phyloP scores from a whole-genome alignment of 148 eudicot species.

The Rhododendron mucronatum region DNA sequence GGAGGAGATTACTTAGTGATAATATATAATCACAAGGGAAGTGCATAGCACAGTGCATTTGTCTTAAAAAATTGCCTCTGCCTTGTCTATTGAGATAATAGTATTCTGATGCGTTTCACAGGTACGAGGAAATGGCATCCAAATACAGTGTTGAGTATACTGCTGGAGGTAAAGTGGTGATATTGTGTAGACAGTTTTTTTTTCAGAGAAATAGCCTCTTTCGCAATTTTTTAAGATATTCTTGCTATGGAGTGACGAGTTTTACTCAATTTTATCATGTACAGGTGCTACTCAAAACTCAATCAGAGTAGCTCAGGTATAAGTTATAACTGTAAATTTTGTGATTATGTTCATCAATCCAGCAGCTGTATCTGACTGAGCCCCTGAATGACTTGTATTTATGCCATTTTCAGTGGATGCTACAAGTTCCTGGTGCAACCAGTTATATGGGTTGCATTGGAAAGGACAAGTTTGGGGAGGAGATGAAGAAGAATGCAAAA shows the following conservation, averaged over 20 bases:
- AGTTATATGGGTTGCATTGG: slow-evolving; percentile 93
- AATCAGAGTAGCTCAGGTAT: slow-evolving; percentile 93
- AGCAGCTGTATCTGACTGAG: background rate
- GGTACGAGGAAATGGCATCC: slow-evolving; percentile 86
- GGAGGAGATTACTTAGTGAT: background rate
- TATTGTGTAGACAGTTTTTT: background rate
- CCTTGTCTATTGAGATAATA: background rate
- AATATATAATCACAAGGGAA: background rate
- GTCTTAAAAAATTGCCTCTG: background rate
- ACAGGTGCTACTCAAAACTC: slow-evolving; percentile 98
- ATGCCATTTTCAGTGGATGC: slow-evolving; percentile 71
- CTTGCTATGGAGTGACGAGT: background rate
- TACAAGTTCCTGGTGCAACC: slow-evolving; percentile 87
- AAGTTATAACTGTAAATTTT: slow-evolving; percentile 37
- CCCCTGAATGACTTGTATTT: background rate
- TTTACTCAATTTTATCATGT: background rate
- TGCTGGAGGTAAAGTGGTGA: slow-evolving; percentile 78
- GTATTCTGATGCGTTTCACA: slow-evolving; percentile 15
- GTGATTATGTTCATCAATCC: background rate
- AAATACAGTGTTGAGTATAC: slow-evolving; percentile 81
- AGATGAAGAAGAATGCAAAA: slow-evolving; percentile 73
- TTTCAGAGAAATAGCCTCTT: background rate
- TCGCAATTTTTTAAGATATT: background rate
- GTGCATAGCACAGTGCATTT: background rate
- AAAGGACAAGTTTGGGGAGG: slow-evolving; percentile 95